phyloP scores from a whole-genome alignment of 441 rosid genomes.

The Kokia cookei region DNA sequence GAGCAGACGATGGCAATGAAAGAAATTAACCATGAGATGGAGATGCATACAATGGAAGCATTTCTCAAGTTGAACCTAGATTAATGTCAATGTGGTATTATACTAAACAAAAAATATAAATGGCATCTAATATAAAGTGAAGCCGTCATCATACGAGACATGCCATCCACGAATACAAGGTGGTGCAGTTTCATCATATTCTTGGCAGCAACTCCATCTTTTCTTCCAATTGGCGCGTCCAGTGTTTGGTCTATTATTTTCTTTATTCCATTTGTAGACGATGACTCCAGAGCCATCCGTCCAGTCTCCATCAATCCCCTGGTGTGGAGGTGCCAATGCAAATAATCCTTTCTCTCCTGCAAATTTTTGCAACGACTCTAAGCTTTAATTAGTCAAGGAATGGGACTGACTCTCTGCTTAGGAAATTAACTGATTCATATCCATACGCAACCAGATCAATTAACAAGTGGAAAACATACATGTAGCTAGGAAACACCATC shows the following conservation, averaged over 20 bases:
- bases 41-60: too few relatives aligned
- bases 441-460: neutral
- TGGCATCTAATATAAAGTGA: slow-evolving; percentile 24
- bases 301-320: slow-evolving; percentile 60
- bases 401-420: neutral
- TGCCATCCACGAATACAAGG: slow-evolving; percentile 50
- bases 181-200: slow-evolving; percentile 41
- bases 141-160: slow-evolving; percentile 55
- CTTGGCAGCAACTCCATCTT: slow-evolving; percentile 58
- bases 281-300: slow-evolving; percentile 43
- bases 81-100: too few relatives aligned
- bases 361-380: neutral
- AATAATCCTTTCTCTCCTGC: slow-evolving; percentile 46
- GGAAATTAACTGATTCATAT: neutral
- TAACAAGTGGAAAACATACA: neutral
- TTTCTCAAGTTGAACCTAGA: too few relatives aligned
- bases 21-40: too few relatives aligned
- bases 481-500: neutral
- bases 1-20: too few relatives aligned
- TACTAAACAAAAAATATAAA: neutral
- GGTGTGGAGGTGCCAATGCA: slow-evolving; percentile 54
- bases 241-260: slow-evolving; percentile 35
- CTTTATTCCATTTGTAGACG: slow-evolving; percentile 51
- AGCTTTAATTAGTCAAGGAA: neutral
- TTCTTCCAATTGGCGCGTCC: slow-evolving; percentile 47